These are phyloP conservation scores for Inonotus hispidus DNA, from an alignment of 1,284 basidiomycete genomes.

Conservation along the genomic window DNA sequence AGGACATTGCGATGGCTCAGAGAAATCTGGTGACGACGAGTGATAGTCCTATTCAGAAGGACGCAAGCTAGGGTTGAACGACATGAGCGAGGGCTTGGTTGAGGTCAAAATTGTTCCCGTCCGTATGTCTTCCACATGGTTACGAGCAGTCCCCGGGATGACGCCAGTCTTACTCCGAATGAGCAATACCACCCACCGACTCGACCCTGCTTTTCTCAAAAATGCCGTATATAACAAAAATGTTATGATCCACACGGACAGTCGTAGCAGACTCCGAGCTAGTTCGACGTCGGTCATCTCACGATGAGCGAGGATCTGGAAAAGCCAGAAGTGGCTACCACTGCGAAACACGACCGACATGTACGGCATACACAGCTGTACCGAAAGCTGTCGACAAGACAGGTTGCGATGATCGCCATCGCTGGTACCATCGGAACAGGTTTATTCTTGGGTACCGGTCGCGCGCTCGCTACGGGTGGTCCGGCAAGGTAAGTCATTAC, in stretches of 20 bases:
- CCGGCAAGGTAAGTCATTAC: constrained; percentile 38
- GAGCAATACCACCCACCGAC: neutral
- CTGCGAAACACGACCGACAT: neutral
- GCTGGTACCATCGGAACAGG: constrained; percentile 54
- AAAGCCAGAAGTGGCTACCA: neutral
- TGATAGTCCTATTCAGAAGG: no score
- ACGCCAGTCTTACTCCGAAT: neutral
- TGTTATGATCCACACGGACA: neutral
- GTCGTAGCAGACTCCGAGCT: neutral
- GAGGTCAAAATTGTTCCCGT: no score
- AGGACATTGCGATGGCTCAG: no score
- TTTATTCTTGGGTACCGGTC: constrained; percentile 41
- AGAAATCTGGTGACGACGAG: no score
- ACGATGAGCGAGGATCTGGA: neutral
- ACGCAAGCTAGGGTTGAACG: no score
- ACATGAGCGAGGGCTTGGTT: no score
- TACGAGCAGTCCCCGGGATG: neutral
- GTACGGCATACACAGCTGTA: neutral
- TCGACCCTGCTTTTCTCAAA: neutral
- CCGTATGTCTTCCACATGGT: no score
- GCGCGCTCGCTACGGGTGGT: constrained; percentile 66
- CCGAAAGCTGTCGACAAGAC: constrained; percentile 63
- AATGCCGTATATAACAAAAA: neutral
- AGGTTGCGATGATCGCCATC: constrained; percentile 81
- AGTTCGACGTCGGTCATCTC: neutral